A percentile compares a stretch with the other conserved stretches of the same genome.
Conservation (phyloP, 192 early-diverging fungal species). For the Coemansia furcata region DNA sequence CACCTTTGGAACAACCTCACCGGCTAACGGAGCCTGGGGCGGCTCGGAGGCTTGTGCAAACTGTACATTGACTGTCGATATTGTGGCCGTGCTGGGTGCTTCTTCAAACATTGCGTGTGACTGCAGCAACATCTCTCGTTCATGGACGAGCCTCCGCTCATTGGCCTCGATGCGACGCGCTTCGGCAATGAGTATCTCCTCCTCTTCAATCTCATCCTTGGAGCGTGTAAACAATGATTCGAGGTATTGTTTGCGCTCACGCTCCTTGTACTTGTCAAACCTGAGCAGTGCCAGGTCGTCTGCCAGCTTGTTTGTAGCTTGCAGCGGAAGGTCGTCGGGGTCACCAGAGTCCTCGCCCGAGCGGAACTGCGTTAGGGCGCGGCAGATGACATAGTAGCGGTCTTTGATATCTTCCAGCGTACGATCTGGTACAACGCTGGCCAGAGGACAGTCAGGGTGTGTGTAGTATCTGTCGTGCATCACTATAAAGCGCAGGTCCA, state of each 20-base stretch:
- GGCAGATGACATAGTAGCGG: conserved; percentile 73
- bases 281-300: conserved; percentile 47
- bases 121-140: conserved; percentile 77
- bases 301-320: conserved; percentile 49
- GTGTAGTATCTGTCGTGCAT: conserved; percentile 79
- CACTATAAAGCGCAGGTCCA: conserved; percentile 82
- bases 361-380: conserved; percentile 63
- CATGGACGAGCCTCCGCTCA: conserved; percentile 69
- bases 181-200: conserved; percentile 78
- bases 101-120: conserved; percentile 54
- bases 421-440: conserved; percentile 7
- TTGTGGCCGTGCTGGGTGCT: conserved; percentile 12
- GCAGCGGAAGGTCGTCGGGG: conserved; percentile 43
- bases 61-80: conserved; percentile 45
- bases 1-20: conserved; percentile 16
- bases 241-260: conserved; percentile 79
- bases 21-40: conserved; percentile 1
- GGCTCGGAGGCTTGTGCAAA: conserved; percentile 36
- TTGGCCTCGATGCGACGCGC: conserved; percentile 78
- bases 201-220: conserved; percentile 80
- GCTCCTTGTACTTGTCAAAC: conserved; percentile 64
- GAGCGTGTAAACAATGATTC: conserved; percentile 69
- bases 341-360: conserved; percentile 36
- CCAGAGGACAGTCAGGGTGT: conserved; percentile 17
- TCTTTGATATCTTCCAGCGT: conserved; percentile 78